Evolutionary conservation across 352 stramenopile species (phyloP), one percentile per base, ranked within the genome.

Genomic region (Nothophytophthora sp.): DNA sequence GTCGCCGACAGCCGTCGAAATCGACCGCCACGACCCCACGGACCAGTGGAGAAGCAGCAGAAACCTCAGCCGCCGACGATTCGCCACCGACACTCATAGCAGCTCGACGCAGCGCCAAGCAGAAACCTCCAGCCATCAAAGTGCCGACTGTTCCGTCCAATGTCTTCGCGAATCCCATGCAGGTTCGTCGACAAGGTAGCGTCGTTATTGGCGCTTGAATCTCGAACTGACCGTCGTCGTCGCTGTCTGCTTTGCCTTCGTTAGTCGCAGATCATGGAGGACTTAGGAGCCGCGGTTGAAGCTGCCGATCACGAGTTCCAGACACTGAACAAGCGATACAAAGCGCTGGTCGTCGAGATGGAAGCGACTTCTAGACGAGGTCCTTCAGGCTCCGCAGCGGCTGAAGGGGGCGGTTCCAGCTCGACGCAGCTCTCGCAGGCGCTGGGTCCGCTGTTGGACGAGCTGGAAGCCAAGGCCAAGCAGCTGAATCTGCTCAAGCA

Each of bases 401-500:
- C 40, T 15, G 51, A 47, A 32, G 42, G 39, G 8, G 35, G 28
- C 23, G 42, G 25, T 30, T 52, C 59, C 32, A 38, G 66, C 3
- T 64, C 54, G 23, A 33, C 50, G 0, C 61, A 86, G n/a, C 50
- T 85, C 7, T 79, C 76, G 13, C 68, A 63, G 40, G 60, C 54
- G 12, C 55, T 90, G 4, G 65, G 63, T 2, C 51, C 70, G 10
- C 52, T 87, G 40, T 50, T 88, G 16, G 74, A 88, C 37, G 76
- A 87, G 38, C 51, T 88, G 11, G 75, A 87, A 51, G 59, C 67
- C 30, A 87, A 90, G 55, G 69, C 64, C n/a, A 82, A 81, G 32
- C 72, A 90, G 38, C 50, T 90, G 11, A 75, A 88, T 34, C 46
- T 87, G 36, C 74, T 90, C 25, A 81, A 88, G 33, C 72, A 88